Evolutionary conservation across 129 eudicot species (phyloP).

Genomic region (Chrysanthemum makinoi): DNA sequence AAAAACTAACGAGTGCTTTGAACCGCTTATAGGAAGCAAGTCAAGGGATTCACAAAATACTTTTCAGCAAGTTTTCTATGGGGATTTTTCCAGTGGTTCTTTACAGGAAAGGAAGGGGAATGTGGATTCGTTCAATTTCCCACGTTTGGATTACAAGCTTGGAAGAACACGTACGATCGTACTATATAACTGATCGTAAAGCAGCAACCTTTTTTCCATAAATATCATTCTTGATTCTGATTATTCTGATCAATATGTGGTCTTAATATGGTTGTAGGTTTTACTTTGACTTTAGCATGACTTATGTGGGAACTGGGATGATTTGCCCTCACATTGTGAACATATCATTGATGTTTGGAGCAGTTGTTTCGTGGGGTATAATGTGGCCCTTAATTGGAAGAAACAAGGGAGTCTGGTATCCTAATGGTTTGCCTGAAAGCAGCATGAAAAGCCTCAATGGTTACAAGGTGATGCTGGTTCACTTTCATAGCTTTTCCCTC

Average conservation of each 20-base stretch:
- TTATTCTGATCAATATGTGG: not conserved
- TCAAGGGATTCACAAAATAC: conserved; percentile 60
- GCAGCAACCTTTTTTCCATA: not conserved
- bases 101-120: conserved; percentile 52
- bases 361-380: conserved; percentile 85
- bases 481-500: conserved; percentile 9
- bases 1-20: not conserved
- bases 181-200: not conserved
- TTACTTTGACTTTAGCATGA: conserved; percentile 88
- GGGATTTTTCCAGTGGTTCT: conserved; percentile 96
- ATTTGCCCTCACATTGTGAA: conserved; percentile 90
- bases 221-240: not conserved
- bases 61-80: conserved; percentile 71
- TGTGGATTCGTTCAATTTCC: conserved; percentile 70
- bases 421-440: conserved; percentile 53
- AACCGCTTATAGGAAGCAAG: conserved; percentile 60
- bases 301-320: conserved; percentile 95
- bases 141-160: conserved; percentile 57
- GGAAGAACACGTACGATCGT: conserved; percentile 44
- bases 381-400: conserved; percentile 83
- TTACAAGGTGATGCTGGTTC: conserved; percentile 57
- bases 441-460: conserved; percentile 86
- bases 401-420: conserved; percentile 74
- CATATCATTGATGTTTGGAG: conserved; percentile 79
- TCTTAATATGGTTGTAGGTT: conserved; percentile 45